Evolutionary conservation across 192 early-diverging fungal species (phyloP), one percentile per base, ranked within the genome.

Genomic region (Chytriomyces hyalinus): DNA sequence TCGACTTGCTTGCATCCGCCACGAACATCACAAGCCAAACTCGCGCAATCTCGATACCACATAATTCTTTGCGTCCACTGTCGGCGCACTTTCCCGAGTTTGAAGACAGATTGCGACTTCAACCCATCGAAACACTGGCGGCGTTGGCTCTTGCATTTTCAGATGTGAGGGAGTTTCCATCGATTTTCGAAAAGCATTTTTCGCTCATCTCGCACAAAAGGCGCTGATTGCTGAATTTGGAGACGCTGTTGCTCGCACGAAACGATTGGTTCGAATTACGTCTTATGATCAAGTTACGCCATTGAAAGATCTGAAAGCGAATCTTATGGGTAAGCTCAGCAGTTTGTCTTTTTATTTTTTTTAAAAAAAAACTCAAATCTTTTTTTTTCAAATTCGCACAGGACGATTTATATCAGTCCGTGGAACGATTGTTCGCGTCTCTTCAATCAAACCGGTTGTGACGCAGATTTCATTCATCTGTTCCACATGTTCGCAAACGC

Each of bases 341-440:
- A 70, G 8, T 6, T 65, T 0, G 10, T 61, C 28, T 51, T 59
- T n/a, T 66, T n/a, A 13, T 44, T 24, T 24, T 61, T 43, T n/a
- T n/a, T n/a, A n/a, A n/a, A n/a, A n/a, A n/a, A n/a, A n/a, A n/a
- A n/a, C n/a, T n/a, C n/a, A 6, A 80, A 80, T 57, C 75, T 9
- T 22, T 43, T 10, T 9, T 22, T 43, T 1, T n/a, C 45, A 80
- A 48, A 43, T 60, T 36, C n/a, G 9, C 11, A 45, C 74, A 90
- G 91, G 89, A 3, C 78, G 86, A 62, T 84, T 92, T 28, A 87
- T 95, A 24, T 87, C 84, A 43, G 84, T 94, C 5, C 85, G 90
- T n/a, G 94, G 93, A 68, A 92, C 92, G 0, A 90, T 95, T 6
- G 92, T 93, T n/a, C 88, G 92, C 46, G 88, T 91, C 2, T 92